A percentile compares a stretch with the other conserved stretches of the same genome.
Evolutionary conservation across 2,329 filamentous ascomycete species (phyloP).

Genomic region (Cladorrhinum sp.): DNA sequence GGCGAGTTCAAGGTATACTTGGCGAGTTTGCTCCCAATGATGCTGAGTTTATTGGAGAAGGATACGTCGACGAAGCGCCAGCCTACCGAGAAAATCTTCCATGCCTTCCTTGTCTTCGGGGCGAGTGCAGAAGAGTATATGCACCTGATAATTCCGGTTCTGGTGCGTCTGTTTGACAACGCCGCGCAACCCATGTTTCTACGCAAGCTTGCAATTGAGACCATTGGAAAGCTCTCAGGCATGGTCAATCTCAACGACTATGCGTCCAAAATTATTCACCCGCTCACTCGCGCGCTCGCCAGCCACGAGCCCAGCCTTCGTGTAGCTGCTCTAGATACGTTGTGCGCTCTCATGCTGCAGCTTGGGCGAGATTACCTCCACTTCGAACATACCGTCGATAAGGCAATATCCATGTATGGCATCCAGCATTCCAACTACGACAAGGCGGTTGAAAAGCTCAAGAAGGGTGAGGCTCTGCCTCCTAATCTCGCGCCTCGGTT

Average conservation of each 20-base stretch:
- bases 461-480: slow-evolving; percentile 91
- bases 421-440: slow-evolving; percentile 91
- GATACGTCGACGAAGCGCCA: slow-evolving; percentile 72
- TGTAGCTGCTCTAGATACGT: slow-evolving; percentile 82
- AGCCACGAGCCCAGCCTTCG: slow-evolving; percentile 71
- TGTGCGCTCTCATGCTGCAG: slow-evolving; percentile 94
- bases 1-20: slow-evolving; percentile 98
- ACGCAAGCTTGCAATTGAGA: slow-evolving; percentile 87
- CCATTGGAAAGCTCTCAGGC: slow-evolving; percentile 86
- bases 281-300: slow-evolving; percentile 77
- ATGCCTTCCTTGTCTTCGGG: slow-evolving; percentile 94
- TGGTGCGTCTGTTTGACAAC: slow-evolving; percentile 92
- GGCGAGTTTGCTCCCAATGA: slow-evolving; percentile 81
- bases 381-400: slow-evolving; percentile 91
- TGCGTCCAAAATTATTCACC: slow-evolving; percentile 93
- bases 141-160: slow-evolving; percentile 95
- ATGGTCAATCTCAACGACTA: slow-evolving; percentile 98
- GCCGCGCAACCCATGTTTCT: slow-evolving; percentile 75
- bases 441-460: slow-evolving; percentile 84
- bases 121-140: slow-evolving; percentile 97
- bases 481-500: slow-evolving; percentile 89
- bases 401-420: slow-evolving; percentile 73
- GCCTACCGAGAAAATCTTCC: slow-evolving; percentile 85
- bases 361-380: slow-evolving; percentile 93
- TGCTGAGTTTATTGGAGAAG: slow-evolving; percentile 91